Conservation (phyloP, 2,329 filamentous ascomycete species). For the Coniochaeta prunicola region DNA sequence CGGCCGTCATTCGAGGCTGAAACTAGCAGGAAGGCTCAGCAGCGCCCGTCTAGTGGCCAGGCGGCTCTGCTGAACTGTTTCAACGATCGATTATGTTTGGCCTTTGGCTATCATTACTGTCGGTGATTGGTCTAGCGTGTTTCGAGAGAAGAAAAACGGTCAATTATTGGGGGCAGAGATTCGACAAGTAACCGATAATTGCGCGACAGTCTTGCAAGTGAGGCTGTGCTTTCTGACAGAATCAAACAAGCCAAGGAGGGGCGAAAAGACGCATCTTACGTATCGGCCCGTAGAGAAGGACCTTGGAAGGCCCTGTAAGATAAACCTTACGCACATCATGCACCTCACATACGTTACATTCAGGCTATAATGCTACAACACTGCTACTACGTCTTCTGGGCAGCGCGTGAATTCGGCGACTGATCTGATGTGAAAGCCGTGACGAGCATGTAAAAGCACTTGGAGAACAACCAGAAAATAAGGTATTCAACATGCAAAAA, state of each 20-base stretch:
- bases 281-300: neutral
- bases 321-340: neutral
- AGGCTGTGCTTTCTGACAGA: neutral
- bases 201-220: neutral
- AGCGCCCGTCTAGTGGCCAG: neutral
- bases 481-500: too few relatives aligned
- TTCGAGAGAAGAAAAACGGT: too few relatives aligned
- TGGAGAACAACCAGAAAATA: too few relatives aligned
- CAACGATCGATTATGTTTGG: neutral
- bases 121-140: too few relatives aligned
- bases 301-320: neutral
- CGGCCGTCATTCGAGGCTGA: neutral
- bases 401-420: too few relatives aligned
- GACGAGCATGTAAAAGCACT: neutral
- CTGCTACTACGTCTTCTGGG: neutral
- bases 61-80: neutral
- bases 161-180: too few relatives aligned
- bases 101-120: neutral
- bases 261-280: neutral
- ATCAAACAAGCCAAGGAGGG: too few relatives aligned
- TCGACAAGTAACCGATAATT: too few relatives aligned
- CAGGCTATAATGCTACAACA: neutral
- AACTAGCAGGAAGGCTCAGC: neutral
- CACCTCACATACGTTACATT: neutral
- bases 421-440: neutral